Evolutionary conservation across 805 yeast genomes (phyloP).

Genomic region (Barnettozyma wickerhamii): DNA sequence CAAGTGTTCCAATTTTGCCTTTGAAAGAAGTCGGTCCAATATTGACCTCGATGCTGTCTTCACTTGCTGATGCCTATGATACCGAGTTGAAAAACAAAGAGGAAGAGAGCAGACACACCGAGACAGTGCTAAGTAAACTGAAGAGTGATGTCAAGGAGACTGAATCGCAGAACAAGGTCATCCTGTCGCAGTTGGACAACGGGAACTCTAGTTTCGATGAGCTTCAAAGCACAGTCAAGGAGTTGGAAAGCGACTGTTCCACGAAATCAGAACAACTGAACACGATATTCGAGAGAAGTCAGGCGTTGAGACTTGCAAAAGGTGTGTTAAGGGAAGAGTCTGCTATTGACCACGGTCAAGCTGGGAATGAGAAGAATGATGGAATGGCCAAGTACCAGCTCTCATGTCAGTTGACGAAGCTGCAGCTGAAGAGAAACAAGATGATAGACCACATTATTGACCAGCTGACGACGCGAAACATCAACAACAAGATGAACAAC

Average conservation of each 20-base stretch:
- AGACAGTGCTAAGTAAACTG: slow-evolving; percentile 36
- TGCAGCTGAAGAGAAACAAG: slow-evolving; percentile 48
- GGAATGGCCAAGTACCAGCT: slow-evolving; percentile 20
- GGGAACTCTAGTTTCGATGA: slow-evolving; percentile 17
- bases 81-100: slow-evolving; percentile 50
- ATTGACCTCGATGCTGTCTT: slow-evolving; percentile 35
- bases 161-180: slow-evolving; percentile 29
- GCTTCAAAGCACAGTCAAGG: slow-evolving; percentile 11
- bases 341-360: slow-evolving; percentile 1
- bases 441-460: slow-evolving; percentile 47
- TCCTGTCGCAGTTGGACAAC: slow-evolving; percentile 18
- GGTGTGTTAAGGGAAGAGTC: slow-evolving; percentile 52
- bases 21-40: slow-evolving; percentile 26
- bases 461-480: slow-evolving; percentile 39
- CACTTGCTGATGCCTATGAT: slow-evolving; percentile 50
- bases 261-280: slow-evolving; percentile 33
- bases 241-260: slow-evolving; percentile 18
- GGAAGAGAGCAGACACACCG: slow-evolving; percentile 47
- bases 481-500: slow-evolving; percentile 62
- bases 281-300: slow-evolving; percentile 55
- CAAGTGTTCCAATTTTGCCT: slow-evolving; percentile 20
- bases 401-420: slow-evolving; percentile 41
- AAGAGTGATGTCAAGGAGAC: slow-evolving; percentile 36
- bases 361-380: slow-evolving; percentile 4
- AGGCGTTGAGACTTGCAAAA: slow-evolving; percentile 56